Evolutionary conservation across 225 moss, liverwort and hornwort genomes (phyloP), one percentile per base, ranked within the genome.

Genomic region (Takakia lepidozioides): DNA sequence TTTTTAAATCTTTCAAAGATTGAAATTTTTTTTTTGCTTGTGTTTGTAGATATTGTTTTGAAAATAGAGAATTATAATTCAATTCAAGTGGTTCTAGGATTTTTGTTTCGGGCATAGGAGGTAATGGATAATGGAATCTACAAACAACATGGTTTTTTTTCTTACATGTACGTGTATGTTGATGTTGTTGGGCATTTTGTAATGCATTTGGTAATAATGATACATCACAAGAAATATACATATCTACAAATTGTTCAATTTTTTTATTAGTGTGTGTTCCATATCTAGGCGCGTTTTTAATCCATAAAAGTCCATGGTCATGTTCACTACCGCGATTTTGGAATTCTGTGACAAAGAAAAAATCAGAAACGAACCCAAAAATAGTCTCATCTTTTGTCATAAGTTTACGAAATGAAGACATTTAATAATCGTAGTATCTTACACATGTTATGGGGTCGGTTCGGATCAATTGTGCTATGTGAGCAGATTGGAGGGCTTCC

Each of bases 241-340:
- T 5, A 43, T 43, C 18, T 18, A 43, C 21, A 19, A 43, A 43
- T 43, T 43, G 18, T 19, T 43, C 43, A 43, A 19, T 43, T 4
- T 21, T 5, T 43, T 43, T 10, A 32, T 32, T 32, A 5, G 30
- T 0, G 17, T 43, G 18, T 7, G 4, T 19, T 43, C 19, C 19
- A 0, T 43, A 43, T 19, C 15, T 43, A 0, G 13, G 13, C 0
- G 43, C 1, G 19, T 19, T 43, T 1, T 43, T 5, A 43, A 43
- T 43, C 19, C 43, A 43, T 43, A 32, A 32, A 32, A 32, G 30
- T 32, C 30, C 30, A 32, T 32, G 30, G 30, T 32, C 30, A 32
- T 32, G 30, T 10, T 32, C 30, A 32, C 30, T 32, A 32, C 30
- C 30, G 10, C 10, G 30, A 32, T 32, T 32, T 32, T 32, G 10